Evolutionary conservation across 176 grass and related monocot species (phyloP).

Genomic region (Avena insularis): DNA sequence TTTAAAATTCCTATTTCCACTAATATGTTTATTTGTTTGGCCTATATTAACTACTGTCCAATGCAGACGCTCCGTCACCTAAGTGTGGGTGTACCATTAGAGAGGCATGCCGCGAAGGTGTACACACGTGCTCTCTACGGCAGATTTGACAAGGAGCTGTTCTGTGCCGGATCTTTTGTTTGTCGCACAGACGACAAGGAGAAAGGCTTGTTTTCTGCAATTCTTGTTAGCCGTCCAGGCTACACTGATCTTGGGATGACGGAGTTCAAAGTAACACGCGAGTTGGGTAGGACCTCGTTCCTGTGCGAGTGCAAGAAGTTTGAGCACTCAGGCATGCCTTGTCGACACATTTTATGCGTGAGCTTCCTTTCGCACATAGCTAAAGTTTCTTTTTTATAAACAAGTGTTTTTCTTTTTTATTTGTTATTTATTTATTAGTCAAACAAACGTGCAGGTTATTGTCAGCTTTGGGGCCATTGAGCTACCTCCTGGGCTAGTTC

Average conservation of each 20-base stretch:
- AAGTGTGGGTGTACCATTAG: not conserved
- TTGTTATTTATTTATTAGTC: too few relatives aligned
- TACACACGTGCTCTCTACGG: not conserved
- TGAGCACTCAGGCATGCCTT: not conserved
- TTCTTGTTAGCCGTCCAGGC: not conserved
- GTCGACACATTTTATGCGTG: not conserved
- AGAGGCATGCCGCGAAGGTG: too few relatives aligned
- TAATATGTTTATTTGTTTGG: too few relatives aligned
- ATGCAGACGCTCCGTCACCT: too few relatives aligned
- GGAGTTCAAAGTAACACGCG: not conserved
- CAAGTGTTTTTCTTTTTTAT: too few relatives aligned
- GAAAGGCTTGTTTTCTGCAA: not conserved
- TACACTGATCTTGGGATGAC: not conserved
- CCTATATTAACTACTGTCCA: too few relatives aligned
- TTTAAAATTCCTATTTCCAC: not conserved
- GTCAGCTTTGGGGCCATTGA: not conserved
- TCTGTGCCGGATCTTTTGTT: not conserved
- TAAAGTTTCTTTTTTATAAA: too few relatives aligned
- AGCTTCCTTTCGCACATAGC: too few relatives aligned
- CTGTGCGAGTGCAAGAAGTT: not conserved
- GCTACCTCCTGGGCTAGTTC: not conserved
- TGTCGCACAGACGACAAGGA: not conserved
- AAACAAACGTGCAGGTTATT: not conserved
- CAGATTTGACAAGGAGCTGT: not conserved
- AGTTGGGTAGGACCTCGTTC: rapidly evolving